Evolutionary conservation across 331 rosid species (phyloP).

Genomic region (Quercus tomentella): DNA sequence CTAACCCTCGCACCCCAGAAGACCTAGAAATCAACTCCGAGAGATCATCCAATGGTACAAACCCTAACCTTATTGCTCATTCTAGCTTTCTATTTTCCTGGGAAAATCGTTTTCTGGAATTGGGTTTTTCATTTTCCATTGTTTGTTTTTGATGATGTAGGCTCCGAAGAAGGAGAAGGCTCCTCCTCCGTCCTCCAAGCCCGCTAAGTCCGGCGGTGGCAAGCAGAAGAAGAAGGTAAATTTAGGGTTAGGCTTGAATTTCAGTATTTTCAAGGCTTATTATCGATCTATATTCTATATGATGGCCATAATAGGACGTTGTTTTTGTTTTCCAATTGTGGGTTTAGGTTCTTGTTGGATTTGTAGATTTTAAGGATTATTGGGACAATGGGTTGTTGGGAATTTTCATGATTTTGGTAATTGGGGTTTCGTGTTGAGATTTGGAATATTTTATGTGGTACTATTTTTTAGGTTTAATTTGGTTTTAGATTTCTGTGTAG

Average conservation of each 20-base stretch:
- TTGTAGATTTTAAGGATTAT: neutral
- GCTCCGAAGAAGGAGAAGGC: slow-evolving; percentile 20
- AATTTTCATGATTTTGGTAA: neutral
- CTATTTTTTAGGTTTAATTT: neutral
- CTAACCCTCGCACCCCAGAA: neutral
- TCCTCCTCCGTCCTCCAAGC: slow-evolving; percentile 26
- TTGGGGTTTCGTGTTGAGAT: neutral
- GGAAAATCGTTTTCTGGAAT: neutral
- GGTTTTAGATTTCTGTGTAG: neutral
- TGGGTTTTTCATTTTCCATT: neutral
- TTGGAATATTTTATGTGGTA: neutral
- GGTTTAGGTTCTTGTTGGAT: neutral
- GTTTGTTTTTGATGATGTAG: neutral
- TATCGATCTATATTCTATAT: neutral
- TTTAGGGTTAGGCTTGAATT: neutral
- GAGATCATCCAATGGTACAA: neutral
- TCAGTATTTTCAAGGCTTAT: neutral
- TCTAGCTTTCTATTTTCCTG: neutral
- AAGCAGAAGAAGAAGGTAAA: slow-evolving; percentile 22
- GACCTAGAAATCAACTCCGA: neutral
- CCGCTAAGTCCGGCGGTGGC: slow-evolving; percentile 19
- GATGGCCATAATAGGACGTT: neutral
- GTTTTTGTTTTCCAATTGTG: neutral
- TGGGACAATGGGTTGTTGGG: neutral
- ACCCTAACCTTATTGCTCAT: neutral